Conservation (phyloP, 2,329 filamentous ascomycete species). For the Pseudogymnoascus sp. region DNA sequence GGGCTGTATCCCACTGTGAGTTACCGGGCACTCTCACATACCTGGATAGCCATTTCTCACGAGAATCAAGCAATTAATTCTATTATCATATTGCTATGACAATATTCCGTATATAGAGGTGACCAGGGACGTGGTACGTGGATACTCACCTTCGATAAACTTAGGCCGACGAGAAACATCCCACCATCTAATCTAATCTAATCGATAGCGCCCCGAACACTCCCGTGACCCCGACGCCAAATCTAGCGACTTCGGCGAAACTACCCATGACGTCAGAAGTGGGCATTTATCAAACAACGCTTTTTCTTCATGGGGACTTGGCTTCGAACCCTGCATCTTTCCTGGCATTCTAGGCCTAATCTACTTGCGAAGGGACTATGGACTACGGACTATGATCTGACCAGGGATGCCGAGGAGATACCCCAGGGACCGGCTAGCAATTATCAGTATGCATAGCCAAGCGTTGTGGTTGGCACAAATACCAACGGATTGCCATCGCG, state of each 20-base stretch:
- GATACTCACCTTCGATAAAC: slow-evolving; percentile 5
- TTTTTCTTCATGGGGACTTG: background rate
- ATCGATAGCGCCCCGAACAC: background rate
- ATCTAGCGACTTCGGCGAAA: background rate
- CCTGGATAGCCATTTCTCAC: slow-evolving; percentile 1
- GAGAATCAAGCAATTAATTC: background rate
- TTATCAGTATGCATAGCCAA: background rate
- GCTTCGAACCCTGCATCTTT: background rate
- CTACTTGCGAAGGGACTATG: background rate
- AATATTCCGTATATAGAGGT: background rate
- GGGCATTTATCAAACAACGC: background rate
- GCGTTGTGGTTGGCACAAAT: background rate
- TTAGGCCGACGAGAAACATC: background rate
- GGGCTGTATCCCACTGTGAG: background rate
- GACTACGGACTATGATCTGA: background rate
- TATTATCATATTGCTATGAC: background rate
- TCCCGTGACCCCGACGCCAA: background rate
- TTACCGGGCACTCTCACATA: background rate
- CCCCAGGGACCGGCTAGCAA: background rate
- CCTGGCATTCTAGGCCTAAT: background rate
- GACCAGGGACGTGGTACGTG: background rate
- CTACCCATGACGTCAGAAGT: background rate
- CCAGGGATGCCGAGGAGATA: background rate
- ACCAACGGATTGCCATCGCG: background rate
- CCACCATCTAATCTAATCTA: slow-evolving; percentile 6